Percentiles rank a stretch among this genome's conserved stretches.
Evolutionary conservation across 768 basidiomycete species (phyloP).

Genomic region (Tephrocybe sp.): DNA sequence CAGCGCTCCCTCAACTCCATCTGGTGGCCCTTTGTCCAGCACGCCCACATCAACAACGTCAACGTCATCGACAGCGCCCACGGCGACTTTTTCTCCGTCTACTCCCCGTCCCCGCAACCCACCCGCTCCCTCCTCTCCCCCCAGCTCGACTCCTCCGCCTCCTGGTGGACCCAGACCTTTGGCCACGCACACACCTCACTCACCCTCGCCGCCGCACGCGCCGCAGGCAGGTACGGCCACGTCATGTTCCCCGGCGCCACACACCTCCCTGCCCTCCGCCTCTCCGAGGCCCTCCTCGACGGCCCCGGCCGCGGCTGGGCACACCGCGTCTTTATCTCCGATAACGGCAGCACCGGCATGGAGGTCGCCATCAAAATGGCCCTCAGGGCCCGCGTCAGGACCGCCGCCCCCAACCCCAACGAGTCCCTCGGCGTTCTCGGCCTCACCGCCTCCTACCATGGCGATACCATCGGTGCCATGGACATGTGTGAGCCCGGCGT

Average conservation of each 20-base stretch:
- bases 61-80: conserved; percentile 91
- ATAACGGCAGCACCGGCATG: conserved; percentile 95
- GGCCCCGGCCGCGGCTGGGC: conserved; percentile 94
- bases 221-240: conserved; percentile 93
- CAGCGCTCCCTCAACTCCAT: conserved; percentile 71
- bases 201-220: conserved; percentile 83
- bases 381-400: conserved; percentile 73
- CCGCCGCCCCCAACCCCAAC: too few relatives aligned
- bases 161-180: conserved; percentile 97
- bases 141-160: conserved; percentile 89
- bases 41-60: conserved; percentile 73
- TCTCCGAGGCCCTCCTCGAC: conserved; percentile 77
- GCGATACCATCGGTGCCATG: conserved; percentile 97
- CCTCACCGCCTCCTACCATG: conserved; percentile 91
- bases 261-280: conserved; percentile 79
- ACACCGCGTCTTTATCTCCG: conserved; percentile 86
- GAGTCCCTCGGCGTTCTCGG: conserved; percentile 78
- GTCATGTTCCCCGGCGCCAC: conserved; percentile 94
- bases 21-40: conserved; percentile 99
- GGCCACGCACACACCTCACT: conserved; percentile 80
- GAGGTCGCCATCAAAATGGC: conserved; percentile 99
- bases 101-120: conserved; percentile 31
- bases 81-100: conserved; percentile 83
- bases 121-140: conserved; percentile 36
- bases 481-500: conserved; percentile 91